These are phyloP conservation scores for Leccinum variicolor DNA, from an alignment of 768 basidiomycete species.

Conservation along the genomic window DNA sequence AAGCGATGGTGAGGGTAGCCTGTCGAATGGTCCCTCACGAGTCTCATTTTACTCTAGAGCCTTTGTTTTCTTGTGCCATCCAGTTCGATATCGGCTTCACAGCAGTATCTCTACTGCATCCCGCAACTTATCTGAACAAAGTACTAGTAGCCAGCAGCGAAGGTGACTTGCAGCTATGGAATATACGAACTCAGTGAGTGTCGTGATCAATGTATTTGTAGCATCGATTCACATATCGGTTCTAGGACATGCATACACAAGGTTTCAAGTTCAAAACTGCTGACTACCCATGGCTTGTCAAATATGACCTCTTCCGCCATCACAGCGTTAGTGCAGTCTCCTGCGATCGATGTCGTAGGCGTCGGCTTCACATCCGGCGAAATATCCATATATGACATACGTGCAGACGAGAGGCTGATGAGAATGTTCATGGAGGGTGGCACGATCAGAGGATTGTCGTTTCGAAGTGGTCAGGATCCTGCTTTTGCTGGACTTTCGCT, in stretches of 20 bases:
- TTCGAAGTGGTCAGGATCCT: conserved; percentile 71
- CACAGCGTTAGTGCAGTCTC: conserved; percentile 83
- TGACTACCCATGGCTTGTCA: conserved; percentile 36
- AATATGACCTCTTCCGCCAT: conserved; percentile 44
- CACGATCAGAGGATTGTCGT: conserved; percentile 68
- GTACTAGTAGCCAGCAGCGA: conserved; percentile 79
- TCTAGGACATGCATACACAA: conserved; percentile 79
- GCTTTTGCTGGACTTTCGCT: background rate
- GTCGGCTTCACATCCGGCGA: conserved; percentile 87
- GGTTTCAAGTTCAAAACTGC: conserved; percentile 57
- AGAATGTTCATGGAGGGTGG: conserved; percentile 91
- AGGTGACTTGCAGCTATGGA: conserved; percentile 91
- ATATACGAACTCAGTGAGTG: conserved; percentile 75
- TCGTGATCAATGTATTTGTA: background rate
- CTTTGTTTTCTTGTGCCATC: conserved; percentile 48
- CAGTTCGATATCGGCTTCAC: conserved; percentile 82
- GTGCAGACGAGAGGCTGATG: conserved; percentile 86
- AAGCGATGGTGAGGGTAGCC: conserved; percentile 46
- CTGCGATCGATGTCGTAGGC: conserved; percentile 95
- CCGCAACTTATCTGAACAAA: conserved; percentile 96
- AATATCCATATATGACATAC: conserved; percentile 85
- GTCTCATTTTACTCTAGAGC: conserved; percentile 18
- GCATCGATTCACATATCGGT: background rate
- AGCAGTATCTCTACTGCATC: conserved; percentile 84
- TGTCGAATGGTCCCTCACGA: background rate